Evolutionary conservation across 768 basidiomycete genomes (phyloP), one percentile per base, ranked within the genome.

Genomic region (Naematelia encephala): DNA sequence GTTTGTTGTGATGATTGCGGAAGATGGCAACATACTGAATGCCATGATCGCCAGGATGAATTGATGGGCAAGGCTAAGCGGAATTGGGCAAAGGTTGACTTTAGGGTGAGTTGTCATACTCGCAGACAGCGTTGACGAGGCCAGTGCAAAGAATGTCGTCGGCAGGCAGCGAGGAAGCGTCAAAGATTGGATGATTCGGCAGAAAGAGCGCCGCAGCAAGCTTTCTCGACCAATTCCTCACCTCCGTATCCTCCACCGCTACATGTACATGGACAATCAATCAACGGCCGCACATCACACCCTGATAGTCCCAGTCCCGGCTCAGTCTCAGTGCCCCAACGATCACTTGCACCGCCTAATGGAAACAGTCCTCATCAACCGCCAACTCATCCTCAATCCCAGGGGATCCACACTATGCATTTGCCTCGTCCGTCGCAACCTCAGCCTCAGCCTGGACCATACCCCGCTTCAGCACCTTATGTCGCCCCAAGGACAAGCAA

Each of bases 1-100:
- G 84, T 91, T 72, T 90, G 84, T 34, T 96, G 92, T 70, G 89
- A 88, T 22, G 72, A 78, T 26, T 96, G 92, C 75, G 82, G 81
- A 13, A 85, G 85, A 74, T 96, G 91, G 92, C 92, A 94, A 67
- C 92, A 96, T 68, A 89, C 89, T 29, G 72, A 80, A 21, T 96
- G 92, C 68, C 90, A 93, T 69, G 89, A 94, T 69, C 78, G 77
- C 49, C 84, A 81, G 26, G 91, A 93, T 74, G 76, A 79, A 27
- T 77, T 80, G 21, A 82, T 83, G 45, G 87, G 90, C 22, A 82
- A 82, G 13, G 84, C 82, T 3, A 82, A 80, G 63, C 84, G 91
- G 19, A 85, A 92, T 66, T 96, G 92, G 92, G 84, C 89, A 51
- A 70, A 79, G n/a, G 89, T 88, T 54, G 88, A 91, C 43, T 96